Evolutionary conservation across 495 filamentous ascomycete species (phyloP).

Genomic region (Chaetomium cochliodes): DNA sequence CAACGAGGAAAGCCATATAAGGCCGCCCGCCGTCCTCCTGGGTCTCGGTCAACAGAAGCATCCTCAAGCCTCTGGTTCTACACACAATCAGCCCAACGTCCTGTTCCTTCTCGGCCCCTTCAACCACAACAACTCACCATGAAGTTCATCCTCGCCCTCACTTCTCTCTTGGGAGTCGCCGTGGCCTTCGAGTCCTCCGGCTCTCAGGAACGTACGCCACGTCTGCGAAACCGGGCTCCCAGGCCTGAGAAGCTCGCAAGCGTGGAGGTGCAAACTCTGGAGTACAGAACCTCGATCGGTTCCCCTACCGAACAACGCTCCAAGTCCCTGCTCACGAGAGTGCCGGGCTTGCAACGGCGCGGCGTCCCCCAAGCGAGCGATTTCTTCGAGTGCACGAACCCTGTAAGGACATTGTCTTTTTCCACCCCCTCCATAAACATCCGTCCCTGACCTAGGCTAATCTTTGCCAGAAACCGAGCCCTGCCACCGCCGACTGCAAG

Average conservation of each 20-base stretch:
- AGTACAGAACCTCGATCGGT: constrained; percentile 28
- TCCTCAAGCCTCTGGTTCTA: background rate
- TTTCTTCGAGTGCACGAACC: constrained; percentile 43
- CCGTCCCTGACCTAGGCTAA: background rate
- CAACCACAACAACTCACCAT: constrained; percentile 25
- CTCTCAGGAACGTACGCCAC: constrained; percentile 18
- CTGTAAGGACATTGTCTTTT: constrained; percentile 30
- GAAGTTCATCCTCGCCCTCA: constrained; percentile 37
- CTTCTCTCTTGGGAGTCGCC: constrained; percentile 33
- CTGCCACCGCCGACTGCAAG: constrained; percentile 37
- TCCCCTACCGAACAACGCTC: constrained; percentile 29
- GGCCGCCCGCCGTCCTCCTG: background rate
- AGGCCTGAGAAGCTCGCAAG: constrained; percentile 21
- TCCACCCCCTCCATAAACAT: background rate
- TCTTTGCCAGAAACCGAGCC: constrained; percentile 31
- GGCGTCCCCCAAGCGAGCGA: constrained; percentile 29
- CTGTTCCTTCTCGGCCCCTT: background rate
- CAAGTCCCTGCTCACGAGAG: constrained; percentile 28
- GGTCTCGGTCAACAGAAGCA: background rate
- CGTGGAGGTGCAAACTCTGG: constrained; percentile 20
- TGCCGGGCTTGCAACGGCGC: constrained; percentile 29
- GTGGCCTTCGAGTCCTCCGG: constrained; percentile 28
- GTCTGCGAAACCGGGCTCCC: background rate
- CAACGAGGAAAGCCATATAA: constrained; percentile 23
- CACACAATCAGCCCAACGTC: background rate